These are phyloP conservation scores for Laburnicola sp. DNA, from an alignment of 2,329 filamentous ascomycete species.

Conservation along the genomic window DNA sequence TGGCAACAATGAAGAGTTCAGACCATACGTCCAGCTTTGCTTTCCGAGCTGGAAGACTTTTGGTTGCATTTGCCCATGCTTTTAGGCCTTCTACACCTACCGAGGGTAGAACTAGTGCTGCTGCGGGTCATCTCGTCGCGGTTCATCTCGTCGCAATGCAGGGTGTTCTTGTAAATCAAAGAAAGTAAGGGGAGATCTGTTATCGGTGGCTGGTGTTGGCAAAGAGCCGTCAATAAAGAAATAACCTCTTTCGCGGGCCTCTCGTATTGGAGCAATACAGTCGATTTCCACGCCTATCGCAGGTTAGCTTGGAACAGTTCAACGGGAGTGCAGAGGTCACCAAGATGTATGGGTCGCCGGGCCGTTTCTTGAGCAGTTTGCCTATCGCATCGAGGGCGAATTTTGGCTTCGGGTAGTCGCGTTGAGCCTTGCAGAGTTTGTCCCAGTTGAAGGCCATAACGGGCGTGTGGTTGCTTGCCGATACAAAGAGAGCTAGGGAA, in stretches of 20 bases:
- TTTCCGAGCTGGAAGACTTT: slow-evolving; percentile 24
- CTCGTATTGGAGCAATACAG: slow-evolving; percentile 26
- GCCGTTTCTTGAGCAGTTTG: slow-evolving; percentile 42
- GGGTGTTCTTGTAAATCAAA: slow-evolving; percentile 30
- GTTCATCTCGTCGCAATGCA: slow-evolving; percentile 17
- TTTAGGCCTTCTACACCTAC: slow-evolving; percentile 27
- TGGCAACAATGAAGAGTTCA: slow-evolving; percentile 29
- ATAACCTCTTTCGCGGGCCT: slow-evolving; percentile 14
- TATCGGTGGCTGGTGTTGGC: slow-evolving; percentile 26
- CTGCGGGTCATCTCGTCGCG: slow-evolving; percentile 10
- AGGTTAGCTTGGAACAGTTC: background rate
- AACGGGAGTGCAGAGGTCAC: slow-evolving; percentile 17
- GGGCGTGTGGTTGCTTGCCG: background rate
- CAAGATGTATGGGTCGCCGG: slow-evolving; percentile 41
- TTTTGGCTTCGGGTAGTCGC: slow-evolving; percentile 40
- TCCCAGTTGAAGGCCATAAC: slow-evolving; percentile 44
- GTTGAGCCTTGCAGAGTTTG: slow-evolving; percentile 36
- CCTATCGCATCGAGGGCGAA: slow-evolving; percentile 37
- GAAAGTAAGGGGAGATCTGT: slow-evolving; percentile 32
- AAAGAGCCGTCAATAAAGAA: slow-evolving; percentile 21
- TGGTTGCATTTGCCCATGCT: slow-evolving; percentile 36
- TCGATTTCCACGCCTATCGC: slow-evolving; percentile 38
- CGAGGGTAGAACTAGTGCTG: slow-evolving; percentile 12
- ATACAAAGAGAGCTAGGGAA: background rate
- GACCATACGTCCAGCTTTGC: slow-evolving; percentile 35